Conservation (phyloP, 2,329 filamentous ascomycete species). For the Curvularia lunata region DNA sequence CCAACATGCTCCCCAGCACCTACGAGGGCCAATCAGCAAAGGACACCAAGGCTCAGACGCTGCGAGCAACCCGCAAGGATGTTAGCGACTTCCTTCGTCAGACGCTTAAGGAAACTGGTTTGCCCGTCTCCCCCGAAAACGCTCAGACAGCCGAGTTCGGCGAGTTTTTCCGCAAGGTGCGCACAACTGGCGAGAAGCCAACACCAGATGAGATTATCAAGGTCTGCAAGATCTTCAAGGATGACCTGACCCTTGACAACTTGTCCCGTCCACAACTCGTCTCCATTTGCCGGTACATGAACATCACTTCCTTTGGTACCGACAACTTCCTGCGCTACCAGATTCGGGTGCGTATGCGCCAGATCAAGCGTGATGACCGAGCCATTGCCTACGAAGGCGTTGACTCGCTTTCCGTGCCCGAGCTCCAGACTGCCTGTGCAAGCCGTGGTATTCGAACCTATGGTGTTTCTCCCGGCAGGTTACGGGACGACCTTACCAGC, state of each 20-base stretch:
- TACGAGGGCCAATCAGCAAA: slow-evolving; percentile 92
- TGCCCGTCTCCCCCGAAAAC: slow-evolving; percentile 82
- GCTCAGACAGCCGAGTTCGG: slow-evolving; percentile 92
- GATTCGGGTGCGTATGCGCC: slow-evolving; percentile 95
- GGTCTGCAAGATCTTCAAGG: slow-evolving; percentile 98
- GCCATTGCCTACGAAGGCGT: slow-evolving; percentile 95
- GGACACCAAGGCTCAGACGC: slow-evolving; percentile 81
- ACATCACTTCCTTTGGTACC: slow-evolving; percentile 94
- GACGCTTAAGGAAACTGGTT: slow-evolving; percentile 89
- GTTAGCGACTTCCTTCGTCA: slow-evolving; percentile 88
- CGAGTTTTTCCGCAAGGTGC: slow-evolving; percentile 92
- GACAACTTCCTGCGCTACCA: slow-evolving; percentile 98
- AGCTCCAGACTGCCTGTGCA: slow-evolving; percentile 90
- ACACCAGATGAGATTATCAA: slow-evolving; percentile 93
- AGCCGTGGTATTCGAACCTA: slow-evolving; percentile 92
- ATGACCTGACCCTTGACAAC: slow-evolving; percentile 96
- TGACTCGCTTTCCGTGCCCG: slow-evolving; percentile 87
- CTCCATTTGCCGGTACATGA: slow-evolving; percentile 98
- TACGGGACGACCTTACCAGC: slow-evolving; percentile 87
- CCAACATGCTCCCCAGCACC: slow-evolving; percentile 95
- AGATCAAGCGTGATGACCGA: slow-evolving; percentile 97
- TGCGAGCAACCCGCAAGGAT: slow-evolving; percentile 88
- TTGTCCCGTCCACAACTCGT: slow-evolving; percentile 93
- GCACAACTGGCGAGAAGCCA: slow-evolving; percentile 87
- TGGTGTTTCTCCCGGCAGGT: slow-evolving; percentile 83